A percentile compares a stretch with the other conserved stretches of the same genome.
phyloP scores from a whole-genome alignment of 202 grass and related monocot genomes.

The Musa balbisiana region DNA sequence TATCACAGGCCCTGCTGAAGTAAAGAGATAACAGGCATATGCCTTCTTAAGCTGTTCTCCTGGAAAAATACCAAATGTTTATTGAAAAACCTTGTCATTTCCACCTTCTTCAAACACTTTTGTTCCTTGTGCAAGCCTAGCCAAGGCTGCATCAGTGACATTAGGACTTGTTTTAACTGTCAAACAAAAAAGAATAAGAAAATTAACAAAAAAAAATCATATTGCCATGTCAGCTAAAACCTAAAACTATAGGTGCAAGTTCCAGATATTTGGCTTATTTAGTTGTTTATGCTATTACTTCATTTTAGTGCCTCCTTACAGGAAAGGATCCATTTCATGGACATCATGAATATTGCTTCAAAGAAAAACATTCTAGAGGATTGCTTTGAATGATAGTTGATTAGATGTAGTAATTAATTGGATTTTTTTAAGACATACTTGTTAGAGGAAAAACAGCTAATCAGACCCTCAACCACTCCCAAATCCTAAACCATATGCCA shows the following conservation, averaged over 20 bases:
- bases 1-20: slow-evolving; percentile 79
- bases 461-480: too few species aligned
- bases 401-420: too few species aligned
- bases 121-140: slow-evolving; percentile 78
- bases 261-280: too few species aligned
- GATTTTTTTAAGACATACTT: too few species aligned
- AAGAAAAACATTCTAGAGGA: too few species aligned
- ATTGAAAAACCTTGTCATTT: slow-evolving; percentile 66
- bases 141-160: slow-evolving; percentile 68
- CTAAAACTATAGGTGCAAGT: too few species aligned
- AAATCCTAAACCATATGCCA: too few species aligned
- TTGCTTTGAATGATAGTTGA: too few species aligned
- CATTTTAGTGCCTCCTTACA: too few species aligned
- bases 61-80: slow-evolving; percentile 57
- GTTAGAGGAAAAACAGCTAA: too few species aligned
- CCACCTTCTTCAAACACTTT: slow-evolving; percentile 94
- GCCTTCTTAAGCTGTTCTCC: slow-evolving; percentile 77
- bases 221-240: neutral
- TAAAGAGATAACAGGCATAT: slow-evolving; percentile 93
- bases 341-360: too few species aligned
- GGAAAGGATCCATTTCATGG: too few species aligned
- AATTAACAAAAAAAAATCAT: neutral
- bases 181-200: neutral
- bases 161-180: slow-evolving; percentile 79
- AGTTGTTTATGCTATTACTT: neutral